Evolutionary conservation across 192 early-diverging fungal species (phyloP).

Genomic region (Backusella parvicylindrica): DNA sequence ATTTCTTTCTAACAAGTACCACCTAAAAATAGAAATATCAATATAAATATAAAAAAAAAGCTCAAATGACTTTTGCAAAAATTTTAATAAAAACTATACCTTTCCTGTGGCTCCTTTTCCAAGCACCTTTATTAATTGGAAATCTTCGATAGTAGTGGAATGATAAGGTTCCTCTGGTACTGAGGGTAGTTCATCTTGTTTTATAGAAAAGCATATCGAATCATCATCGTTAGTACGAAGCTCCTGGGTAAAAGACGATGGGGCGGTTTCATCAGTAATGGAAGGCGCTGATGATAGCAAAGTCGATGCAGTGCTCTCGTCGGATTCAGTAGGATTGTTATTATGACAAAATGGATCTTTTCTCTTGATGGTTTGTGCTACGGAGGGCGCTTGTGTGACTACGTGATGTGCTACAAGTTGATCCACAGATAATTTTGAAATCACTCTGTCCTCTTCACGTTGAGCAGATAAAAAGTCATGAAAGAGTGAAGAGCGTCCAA

Average conservation of each 20-base stretch:
- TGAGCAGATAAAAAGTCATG: constrained; percentile 47
- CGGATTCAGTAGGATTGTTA: constrained; percentile 4
- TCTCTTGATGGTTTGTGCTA: not conserved
- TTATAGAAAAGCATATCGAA: not conserved
- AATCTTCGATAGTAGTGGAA: constrained; percentile 29
- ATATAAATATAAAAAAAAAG: not conserved
- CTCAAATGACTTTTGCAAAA: constrained; percentile 1
- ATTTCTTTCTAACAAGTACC: constrained; percentile 42
- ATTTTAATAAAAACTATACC: constrained; percentile 27
- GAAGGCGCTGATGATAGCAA: constrained; percentile 1
- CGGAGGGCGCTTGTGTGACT: not conserved
- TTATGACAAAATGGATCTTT: not conserved
- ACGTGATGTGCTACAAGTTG: not conserved
- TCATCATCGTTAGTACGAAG: not conserved
- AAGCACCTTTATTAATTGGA: constrained; percentile 51
- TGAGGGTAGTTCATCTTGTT: not conserved
- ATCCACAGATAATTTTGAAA: constrained; percentile 35
- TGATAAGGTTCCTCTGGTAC: not conserved
- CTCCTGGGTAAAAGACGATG: not conserved
- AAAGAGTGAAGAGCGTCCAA: constrained; percentile 38
- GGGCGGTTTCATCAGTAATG: not conserved
- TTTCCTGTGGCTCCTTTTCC: constrained; percentile 63
- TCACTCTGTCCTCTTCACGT: constrained; percentile 43
- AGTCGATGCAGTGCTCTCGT: not conserved
- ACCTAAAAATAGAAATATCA: constrained; percentile 34